Evolutionary conservation across 2,329 filamentous ascomycete species (phyloP), one percentile per base, ranked within the genome.

Genomic region (Bimuria novae-zelandiae): DNA sequence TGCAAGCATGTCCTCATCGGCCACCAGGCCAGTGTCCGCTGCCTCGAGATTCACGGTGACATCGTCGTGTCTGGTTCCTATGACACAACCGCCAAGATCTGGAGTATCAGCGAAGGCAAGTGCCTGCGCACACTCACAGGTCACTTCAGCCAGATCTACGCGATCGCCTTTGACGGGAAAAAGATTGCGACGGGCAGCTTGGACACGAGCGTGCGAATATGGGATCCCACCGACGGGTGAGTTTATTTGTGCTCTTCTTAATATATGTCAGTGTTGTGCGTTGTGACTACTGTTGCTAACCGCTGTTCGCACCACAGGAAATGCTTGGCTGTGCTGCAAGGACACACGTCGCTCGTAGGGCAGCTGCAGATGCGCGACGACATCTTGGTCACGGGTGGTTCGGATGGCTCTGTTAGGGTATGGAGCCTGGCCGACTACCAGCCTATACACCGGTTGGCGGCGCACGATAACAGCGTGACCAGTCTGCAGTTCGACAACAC

Each of bases 121-220:
- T 99, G 94, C 73, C 79, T 97, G 49, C 88, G 93, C 62, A 97
- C 92, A 0, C 81, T 99, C 33, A 87, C 89, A 39, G 94, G 94
- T 0, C 94, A 99, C 75, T 99, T 97, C 76, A 97, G 93, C 71
- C 94, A 99, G 71, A 99, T 99, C 53, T 99, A 99, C 72, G 94
- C 94, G 17, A 96, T 99, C 70, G 94, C 94, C 1, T 99, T 97
- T 75, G 94, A 99, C 71, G 94, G 94, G 33, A 87, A 88, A 62
- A 85, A 92, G 59, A 92, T 99, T 52, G 93, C 95, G 30, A 99
- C 94, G 8, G 94, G 94, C 46, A 97, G 92, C 73, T 79, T 99
- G 56, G 94, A 99, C 75, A 99, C 94, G 3, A 97, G 93, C 64
- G 93, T 99, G 22, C 84, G 94, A 59, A 95, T 99, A 57, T 99